These are phyloP conservation scores for Pythium biforme DNA, from an alignment of 352 stramenopile species.

Conservation along the genomic window DNA sequence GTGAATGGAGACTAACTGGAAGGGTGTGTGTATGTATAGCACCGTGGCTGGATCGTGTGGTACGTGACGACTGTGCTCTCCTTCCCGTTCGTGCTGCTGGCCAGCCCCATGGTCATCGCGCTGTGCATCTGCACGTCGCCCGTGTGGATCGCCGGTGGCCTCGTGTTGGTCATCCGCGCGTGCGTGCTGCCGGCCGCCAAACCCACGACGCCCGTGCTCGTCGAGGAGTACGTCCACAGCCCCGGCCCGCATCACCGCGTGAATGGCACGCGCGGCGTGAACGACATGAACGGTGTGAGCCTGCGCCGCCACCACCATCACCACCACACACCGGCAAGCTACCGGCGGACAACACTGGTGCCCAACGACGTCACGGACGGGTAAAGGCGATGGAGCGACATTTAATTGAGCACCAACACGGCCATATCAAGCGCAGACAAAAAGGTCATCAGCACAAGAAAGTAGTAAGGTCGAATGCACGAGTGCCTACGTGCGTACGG, in stretches of 20 bases:
- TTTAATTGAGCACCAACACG: too few species aligned
- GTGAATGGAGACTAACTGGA: neutral
- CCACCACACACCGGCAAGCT: conserved; percentile 5
- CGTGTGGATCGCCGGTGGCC: conserved; percentile 63
- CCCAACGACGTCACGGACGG: conserved; percentile 14
- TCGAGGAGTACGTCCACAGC: conserved; percentile 45
- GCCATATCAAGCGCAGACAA: neutral
- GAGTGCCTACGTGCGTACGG: neutral
- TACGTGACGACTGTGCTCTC: conserved; percentile 65
- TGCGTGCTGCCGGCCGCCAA: conserved; percentile 36
- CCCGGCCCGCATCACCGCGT: conserved; percentile 20
- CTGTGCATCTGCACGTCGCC: conserved; percentile 75
- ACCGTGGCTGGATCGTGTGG: conserved; percentile 60
- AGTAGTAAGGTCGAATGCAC: too few species aligned
- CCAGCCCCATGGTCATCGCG: conserved; percentile 78
- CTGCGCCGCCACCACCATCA: conserved; percentile 16
- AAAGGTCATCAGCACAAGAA: too few species aligned
- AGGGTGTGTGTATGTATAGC: conserved; percentile 24
- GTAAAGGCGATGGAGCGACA: neutral
- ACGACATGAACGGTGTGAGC: conserved; percentile 8
- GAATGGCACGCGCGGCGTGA: conserved; percentile 20
- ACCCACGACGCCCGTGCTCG: conserved; percentile 23
- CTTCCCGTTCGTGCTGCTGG: conserved; percentile 68
- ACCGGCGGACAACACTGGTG: conserved; percentile 14
- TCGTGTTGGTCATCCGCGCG: conserved; percentile 54